Percentiles rank a stretch among this genome's conserved stretches.
phyloP scores from a whole-genome alignment of 2,329 filamentous ascomycete genomes.

The Aspergillus phoenicis region DNA sequence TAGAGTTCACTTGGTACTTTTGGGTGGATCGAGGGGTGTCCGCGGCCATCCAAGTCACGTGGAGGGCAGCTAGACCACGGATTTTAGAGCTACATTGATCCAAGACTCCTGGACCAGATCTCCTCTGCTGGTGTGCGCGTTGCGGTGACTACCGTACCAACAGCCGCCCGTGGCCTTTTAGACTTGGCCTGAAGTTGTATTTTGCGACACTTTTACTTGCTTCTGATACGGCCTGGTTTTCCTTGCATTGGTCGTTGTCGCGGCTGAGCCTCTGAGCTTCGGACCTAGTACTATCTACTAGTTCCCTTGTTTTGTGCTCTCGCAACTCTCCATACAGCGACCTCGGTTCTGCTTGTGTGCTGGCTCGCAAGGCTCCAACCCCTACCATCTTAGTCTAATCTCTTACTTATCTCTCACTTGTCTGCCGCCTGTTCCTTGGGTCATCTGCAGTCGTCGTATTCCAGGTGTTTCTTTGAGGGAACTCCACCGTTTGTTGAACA shows the following conservation, averaged over 20 bases:
- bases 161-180: not conserved
- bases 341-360: not conserved
- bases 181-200: not conserved
- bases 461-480: not conserved
- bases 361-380: not conserved
- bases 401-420: not conserved
- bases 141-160: conserved; percentile 11
- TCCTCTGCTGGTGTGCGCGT: conserved; percentile 18
- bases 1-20: not conserved
- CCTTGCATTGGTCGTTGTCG: conserved; percentile 5
- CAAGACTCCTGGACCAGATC: conserved; percentile 23
- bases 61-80: conserved; percentile 23
- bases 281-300: conserved; percentile 16
- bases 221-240: conserved; percentile 2
- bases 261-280: conserved; percentile 12
- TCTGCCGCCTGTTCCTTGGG: not conserved
- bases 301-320: conserved; percentile 5
- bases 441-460: not conserved
- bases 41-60: conserved; percentile 23
- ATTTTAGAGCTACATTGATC: conserved; percentile 26
- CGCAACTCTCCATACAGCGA: not conserved
- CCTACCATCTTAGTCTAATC: not conserved
- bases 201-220: not conserved
- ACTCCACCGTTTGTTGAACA: not conserved
- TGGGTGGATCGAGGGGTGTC: conserved; percentile 1